phyloP scores from a whole-genome alignment of 164 flowering plant genomes.

The Aristolochia californica region DNA sequence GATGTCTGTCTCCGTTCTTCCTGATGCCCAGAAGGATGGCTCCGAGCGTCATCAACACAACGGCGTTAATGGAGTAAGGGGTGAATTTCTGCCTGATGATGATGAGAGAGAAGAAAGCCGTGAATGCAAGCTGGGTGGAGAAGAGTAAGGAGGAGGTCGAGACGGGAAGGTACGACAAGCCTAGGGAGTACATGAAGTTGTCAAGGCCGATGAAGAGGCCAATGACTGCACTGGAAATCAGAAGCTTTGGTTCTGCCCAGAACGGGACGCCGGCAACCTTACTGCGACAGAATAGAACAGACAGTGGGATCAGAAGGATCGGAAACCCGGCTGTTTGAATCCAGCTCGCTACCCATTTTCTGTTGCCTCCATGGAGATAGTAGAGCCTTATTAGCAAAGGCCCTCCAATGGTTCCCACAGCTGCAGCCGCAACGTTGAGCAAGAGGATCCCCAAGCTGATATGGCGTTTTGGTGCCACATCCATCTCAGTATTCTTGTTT shows the following conservation, averaged over 20 bases:
- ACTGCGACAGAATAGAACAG: not conserved
- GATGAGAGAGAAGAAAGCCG: slow-evolving; percentile 10
- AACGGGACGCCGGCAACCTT: not conserved
- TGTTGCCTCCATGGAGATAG: slow-evolving; percentile 13
- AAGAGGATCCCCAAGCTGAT: slow-evolving; percentile 6
- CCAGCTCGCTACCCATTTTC: slow-evolving; percentile 12
- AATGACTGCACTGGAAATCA: slow-evolving; percentile 2
- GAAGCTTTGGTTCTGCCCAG: slow-evolving; percentile 9
- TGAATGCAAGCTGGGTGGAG: slow-evolving; percentile 16
- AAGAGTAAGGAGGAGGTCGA: slow-evolving; percentile 18
- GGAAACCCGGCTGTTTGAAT: slow-evolving; percentile 14
- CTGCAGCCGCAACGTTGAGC: not conserved
- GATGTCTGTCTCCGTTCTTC: slow-evolving; percentile 11
- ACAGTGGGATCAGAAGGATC: slow-evolving; percentile 6
- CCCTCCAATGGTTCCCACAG: slow-evolving; percentile 8
- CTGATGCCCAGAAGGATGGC: slow-evolving; percentile 9
- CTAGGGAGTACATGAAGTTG: slow-evolving; percentile 15
- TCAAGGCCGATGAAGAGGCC: slow-evolving; percentile 14
- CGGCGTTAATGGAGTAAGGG: slow-evolving; percentile 9
- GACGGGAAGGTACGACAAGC: slow-evolving; percentile 14
- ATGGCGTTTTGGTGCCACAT: not conserved
- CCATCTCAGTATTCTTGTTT: too few species aligned
- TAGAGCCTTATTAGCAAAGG: slow-evolving; percentile 13
- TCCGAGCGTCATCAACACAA: slow-evolving; percentile 11
- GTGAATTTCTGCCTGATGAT: slow-evolving; percentile 11